Evolutionary conservation across 2,329 filamentous ascomycete species (phyloP), one percentile per base, ranked within the genome.

Genomic region (Aspergillus aculeatinus): DNA sequence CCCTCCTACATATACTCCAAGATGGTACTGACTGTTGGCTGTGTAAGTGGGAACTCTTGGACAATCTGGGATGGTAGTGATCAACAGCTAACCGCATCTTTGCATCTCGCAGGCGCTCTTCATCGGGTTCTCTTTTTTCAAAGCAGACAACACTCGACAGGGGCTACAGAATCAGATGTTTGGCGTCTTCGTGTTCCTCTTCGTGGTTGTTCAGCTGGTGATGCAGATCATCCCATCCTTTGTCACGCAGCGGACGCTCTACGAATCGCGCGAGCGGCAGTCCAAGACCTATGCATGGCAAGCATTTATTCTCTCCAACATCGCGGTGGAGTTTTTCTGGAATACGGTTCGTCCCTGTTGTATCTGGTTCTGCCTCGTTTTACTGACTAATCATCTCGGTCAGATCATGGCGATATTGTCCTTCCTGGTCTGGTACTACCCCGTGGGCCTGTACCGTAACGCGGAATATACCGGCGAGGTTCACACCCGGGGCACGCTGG

Each of bases 141-240:
- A 85, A 27, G 87, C 89, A 1, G 83, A 84, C 25, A 88, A 90
- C 76, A 87, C 85, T 19, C 84, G 88, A 50, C 90, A 92, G 72
- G 91, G 91, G 59, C 80, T 95, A 2, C 89, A 93, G 76, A 95
- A 95, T 76, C 90, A 94, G 71, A 91, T 94, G 85, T 95, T 94
- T 70, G 83, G 85, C 70, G 88, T 96, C 67, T 96, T 95, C 83
- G 89, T 93, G 82, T 78, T 93, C 47, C 77, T 88, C 35, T 92
- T 87, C 42, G 85, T 95, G 68, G 94, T 95, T 70, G 87, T 88
- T 14, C 72, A 76, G 52, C 65, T 78, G 25, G 68, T 74, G 29
- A 72, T 77, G 51, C 74, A 84, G 64, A 83, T 85, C 60, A 83
- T 85, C 73, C 84, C 84, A 1, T 71, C 80, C 4, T 86, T 85